These are phyloP conservation scores for Kuraishia borneana DNA, from an alignment of 805 yeast species.

Conservation along the genomic window DNA sequence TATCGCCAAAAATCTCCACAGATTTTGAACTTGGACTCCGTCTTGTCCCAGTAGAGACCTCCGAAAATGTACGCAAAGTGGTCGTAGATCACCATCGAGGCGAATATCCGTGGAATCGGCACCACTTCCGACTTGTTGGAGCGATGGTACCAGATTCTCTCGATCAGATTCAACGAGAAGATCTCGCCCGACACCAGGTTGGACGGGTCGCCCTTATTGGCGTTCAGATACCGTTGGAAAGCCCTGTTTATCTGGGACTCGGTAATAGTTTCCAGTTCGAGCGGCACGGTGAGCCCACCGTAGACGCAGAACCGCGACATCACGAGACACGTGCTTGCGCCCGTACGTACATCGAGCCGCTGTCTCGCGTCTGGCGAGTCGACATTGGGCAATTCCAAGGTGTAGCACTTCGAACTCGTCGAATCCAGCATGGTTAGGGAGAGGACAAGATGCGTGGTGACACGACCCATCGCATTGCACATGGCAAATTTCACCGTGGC, in stretches of 20 bases:
- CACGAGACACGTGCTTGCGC: constrained; percentile 47
- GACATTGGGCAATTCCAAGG: constrained; percentile 40
- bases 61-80: constrained; percentile 51
- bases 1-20: constrained; percentile 64
- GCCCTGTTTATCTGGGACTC: constrained; percentile 23
- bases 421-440: too few species aligned
- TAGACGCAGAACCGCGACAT: constrained; percentile 51
- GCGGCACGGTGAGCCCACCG: constrained; percentile 59
- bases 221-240: not conserved
- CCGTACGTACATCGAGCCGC: constrained; percentile 53
- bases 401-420: constrained; percentile 49
- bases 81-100: constrained; percentile 40
- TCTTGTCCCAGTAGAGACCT: constrained; percentile 37
- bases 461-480: too few species aligned
- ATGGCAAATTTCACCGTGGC: too few species aligned
- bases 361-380: constrained; percentile 39
- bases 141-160: constrained; percentile 40
- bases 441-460: too few species aligned
- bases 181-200: constrained; percentile 51
- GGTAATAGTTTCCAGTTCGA: constrained; percentile 33
- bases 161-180: constrained; percentile 47
- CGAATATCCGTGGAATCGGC: constrained; percentile 45
- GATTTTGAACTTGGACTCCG: constrained; percentile 27
- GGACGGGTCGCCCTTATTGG: constrained; percentile 6
- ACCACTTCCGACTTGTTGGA: constrained; percentile 15